Evolutionary conservation across 768 basidiomycete genomes (phyloP), one percentile per base, ranked within the genome.

Genomic region (Suillus cothurnatus): DNA sequence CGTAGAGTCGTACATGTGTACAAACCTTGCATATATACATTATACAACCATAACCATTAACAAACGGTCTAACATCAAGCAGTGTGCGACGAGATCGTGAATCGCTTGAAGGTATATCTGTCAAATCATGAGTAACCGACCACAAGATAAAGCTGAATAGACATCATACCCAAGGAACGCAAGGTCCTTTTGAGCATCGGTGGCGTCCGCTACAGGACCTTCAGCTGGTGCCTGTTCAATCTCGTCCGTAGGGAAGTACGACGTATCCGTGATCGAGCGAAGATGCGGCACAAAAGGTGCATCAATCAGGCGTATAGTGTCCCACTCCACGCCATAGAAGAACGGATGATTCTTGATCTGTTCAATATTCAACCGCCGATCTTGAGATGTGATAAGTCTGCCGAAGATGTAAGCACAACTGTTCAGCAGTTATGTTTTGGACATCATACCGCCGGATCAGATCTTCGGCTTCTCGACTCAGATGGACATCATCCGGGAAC

Each of bases 211-310:
- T 31, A 75, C 67, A 31, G 81, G 70, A 14, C 74, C 69, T 66
- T 85, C 83, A 58, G 85, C 84, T 12, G 86, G 80, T 2, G 70
- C 89, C 77, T 95, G 92, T 64, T 96, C 93, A 62, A 96, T 84
- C 70, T 97, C 94, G 66, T 97, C 95, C 2, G 92, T 95, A 1
- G 96, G 96, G 86, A 97, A 97, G 80, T 97, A 97, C n/a, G 94
- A 95, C 2, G 96, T 97, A 69, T 98, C 96, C 41, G 95, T 96
- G 72, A 96, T 92, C 9, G 93, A 95, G 47, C 91, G 87, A 38
- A 99, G 82, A 64, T 94, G 93, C 23, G 97, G 97, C n/a, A 99
- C 90, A 77, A 98, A 99, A 6, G 97, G 97, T 4, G 95, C 87
- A 72, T 96, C 95, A 66, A 99, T 97, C 45, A 86, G 84, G 31